A percentile compares a stretch with the other conserved stretches of the same genome.
Conservation (phyloP, 768 basidiomycete species). For the Sistotremastrum suecicum region DNA sequence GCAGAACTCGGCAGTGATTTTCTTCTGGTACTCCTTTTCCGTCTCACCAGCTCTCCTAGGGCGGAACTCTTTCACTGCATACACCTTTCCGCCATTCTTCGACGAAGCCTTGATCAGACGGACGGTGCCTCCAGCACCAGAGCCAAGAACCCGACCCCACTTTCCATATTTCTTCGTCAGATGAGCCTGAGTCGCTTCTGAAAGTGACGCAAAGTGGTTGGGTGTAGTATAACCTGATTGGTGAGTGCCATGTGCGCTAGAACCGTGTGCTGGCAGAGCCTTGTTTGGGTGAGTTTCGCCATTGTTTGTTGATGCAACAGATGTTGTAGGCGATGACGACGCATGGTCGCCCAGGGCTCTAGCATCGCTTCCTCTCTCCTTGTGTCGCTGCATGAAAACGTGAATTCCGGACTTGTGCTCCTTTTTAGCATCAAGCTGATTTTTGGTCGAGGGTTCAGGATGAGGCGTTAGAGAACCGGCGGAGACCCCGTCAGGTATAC, state of each 20-base stretch:
- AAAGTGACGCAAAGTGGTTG: constrained; percentile 42
- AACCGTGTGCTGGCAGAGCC: constrained; percentile 12
- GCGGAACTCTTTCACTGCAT: constrained; percentile 95
- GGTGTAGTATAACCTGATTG: constrained; percentile 17
- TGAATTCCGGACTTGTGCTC: too few species aligned
- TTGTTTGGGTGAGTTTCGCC: constrained; percentile 10
- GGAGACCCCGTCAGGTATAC: constrained; percentile 16
- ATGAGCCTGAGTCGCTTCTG: constrained; percentile 78
- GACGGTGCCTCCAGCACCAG: constrained; percentile 97
- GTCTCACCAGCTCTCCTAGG: constrained; percentile 79
- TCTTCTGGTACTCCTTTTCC: constrained; percentile 98
- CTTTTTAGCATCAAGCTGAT: too few species aligned
- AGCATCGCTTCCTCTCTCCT: background rate
- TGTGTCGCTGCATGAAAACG: background rate
- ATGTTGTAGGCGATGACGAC: constrained; percentile 15
- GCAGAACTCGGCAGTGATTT: constrained; percentile 98
- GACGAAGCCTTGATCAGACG: constrained; percentile 78
- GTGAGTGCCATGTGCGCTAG: constrained; percentile 4
- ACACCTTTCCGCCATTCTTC: constrained; percentile 76
- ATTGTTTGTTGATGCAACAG: constrained; percentile 12
- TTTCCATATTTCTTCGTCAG: constrained; percentile 99
- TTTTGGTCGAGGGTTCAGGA: constrained; percentile 5
- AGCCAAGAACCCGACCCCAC: constrained; percentile 91
- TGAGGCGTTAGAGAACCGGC: constrained; percentile 10
- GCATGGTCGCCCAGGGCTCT: constrained; percentile 7